phyloP scores from a whole-genome alignment of 768 basidiomycete species.

The Mycena vitilis region DNA sequence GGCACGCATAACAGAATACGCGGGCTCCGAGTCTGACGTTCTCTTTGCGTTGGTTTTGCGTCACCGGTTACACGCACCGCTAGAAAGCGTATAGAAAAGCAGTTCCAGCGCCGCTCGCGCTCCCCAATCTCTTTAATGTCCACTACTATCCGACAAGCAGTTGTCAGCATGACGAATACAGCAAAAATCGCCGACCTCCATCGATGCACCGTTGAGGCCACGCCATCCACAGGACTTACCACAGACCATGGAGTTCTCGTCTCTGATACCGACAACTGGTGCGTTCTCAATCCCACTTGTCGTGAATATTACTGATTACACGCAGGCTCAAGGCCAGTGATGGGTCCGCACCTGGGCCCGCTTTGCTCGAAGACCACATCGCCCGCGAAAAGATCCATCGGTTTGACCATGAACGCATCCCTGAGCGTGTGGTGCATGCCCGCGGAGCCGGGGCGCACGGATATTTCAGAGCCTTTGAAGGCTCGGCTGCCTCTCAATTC shows the following conservation, averaged over 20 bases:
- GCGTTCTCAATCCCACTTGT: slow-evolving; percentile 11
- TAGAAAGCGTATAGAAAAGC: too few species aligned
- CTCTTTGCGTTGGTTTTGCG: too few species aligned
- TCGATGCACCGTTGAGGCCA: slow-evolving; percentile 47
- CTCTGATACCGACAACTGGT: slow-evolving; percentile 77
- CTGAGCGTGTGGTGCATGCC: slow-evolving; percentile 83
- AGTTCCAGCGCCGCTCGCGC: too few species aligned
- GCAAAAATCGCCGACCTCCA: slow-evolving; percentile 51
- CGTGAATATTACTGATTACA: too few species aligned
- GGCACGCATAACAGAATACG: too few species aligned
- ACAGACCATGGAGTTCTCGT: slow-evolving; percentile 73
- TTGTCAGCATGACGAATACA: slow-evolving; percentile 40
- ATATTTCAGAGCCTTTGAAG: slow-evolving; percentile 79
- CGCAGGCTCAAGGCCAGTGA: too few species aligned
- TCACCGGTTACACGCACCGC: too few species aligned
- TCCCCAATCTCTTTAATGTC: slow-evolving; percentile 33
- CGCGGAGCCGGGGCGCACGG: slow-evolving; percentile 87
- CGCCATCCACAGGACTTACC: slow-evolving; percentile 53
- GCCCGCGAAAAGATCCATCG: slow-evolving; percentile 47
- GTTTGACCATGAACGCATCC: slow-evolving; percentile 92
- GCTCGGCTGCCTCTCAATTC: slow-evolving; percentile 71
- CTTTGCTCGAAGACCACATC: slow-evolving; percentile 82
- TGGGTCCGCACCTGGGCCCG: slow-evolving; percentile 65
- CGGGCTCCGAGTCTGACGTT: too few species aligned
- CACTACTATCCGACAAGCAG: slow-evolving; percentile 39